Evolutionary conservation across 305 asterid species (phyloP).

Genomic region (Rubia occidens): DNA sequence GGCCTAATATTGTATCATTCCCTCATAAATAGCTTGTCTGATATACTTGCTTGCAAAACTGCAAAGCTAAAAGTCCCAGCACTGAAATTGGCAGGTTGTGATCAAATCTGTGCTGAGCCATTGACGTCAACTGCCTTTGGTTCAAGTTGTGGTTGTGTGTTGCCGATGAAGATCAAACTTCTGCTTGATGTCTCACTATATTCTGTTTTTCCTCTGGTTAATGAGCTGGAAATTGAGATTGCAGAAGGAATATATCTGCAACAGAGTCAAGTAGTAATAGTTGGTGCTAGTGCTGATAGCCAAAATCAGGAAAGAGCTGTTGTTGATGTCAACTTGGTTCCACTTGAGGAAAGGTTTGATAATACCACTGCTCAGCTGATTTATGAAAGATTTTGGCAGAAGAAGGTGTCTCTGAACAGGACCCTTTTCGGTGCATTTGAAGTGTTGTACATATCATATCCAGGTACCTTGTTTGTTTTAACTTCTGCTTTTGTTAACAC

Average conservation of each 20-base stretch:
- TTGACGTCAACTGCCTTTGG: conserved; percentile 76
- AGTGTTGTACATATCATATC: conserved; percentile 53
- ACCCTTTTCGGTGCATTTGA: conserved; percentile 87
- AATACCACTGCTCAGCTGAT: conserved; percentile 85
- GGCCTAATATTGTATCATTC: not conserved
- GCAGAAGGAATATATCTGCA: conserved; percentile 82
- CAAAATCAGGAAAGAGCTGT: conserved; percentile 70
- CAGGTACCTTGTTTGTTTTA: conserved; percentile 44
- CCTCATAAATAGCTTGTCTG: not conserved
- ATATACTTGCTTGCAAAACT: not conserved
- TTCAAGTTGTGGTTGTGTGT: conserved; percentile 80
- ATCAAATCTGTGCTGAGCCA: conserved; percentile 75
- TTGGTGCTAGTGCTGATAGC: conserved; percentile 87
- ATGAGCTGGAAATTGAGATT: conserved; percentile 74
- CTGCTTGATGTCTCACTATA: conserved; percentile 64
- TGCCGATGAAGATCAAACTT: conserved; percentile 95
- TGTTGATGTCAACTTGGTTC: conserved; percentile 82
- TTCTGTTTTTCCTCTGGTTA: conserved; percentile 76
- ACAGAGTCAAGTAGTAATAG: conserved; percentile 80
- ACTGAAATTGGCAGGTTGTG: conserved; percentile 57
- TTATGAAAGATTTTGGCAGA: conserved; percentile 68
- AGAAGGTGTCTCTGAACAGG: conserved; percentile 77
- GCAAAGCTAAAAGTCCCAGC: conserved; percentile 12
- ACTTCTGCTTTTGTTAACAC: not conserved
- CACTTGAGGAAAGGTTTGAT: conserved; percentile 93